Evolutionary conservation across 768 basidiomycete species (phyloP).

Genomic region (Russula emetica): DNA sequence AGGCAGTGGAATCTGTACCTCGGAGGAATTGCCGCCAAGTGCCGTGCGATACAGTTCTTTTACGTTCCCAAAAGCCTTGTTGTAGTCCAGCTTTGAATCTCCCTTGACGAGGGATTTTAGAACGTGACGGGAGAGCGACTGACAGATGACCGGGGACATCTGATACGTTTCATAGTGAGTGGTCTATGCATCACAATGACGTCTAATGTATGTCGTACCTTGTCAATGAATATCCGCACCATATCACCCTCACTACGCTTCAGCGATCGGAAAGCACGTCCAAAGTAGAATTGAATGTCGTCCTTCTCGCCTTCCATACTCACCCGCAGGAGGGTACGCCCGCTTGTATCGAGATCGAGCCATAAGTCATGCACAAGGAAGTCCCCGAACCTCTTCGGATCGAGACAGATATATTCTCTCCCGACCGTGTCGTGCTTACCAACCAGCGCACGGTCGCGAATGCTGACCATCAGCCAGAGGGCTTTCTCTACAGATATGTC

Average conservation of each 20-base stretch:
- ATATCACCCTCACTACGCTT: constrained; percentile 94
- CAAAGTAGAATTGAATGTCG: constrained; percentile 96
- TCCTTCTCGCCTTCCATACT: constrained; percentile 99
- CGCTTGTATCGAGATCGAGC: constrained; percentile 84
- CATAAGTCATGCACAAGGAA: constrained; percentile 87
- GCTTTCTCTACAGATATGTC: constrained; percentile 90
- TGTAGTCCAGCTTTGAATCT: constrained; percentile 69
- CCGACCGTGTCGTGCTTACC: constrained; percentile 94
- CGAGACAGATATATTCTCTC: constrained; percentile 86
- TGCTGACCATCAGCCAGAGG: constrained; percentile 96
- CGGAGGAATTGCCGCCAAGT: constrained; percentile 57
- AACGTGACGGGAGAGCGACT: constrained; percentile 72
- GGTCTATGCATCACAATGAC: neutral
- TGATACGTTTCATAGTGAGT: constrained; percentile 33
- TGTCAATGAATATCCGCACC: constrained; percentile 94
- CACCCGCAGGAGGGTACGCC: constrained; percentile 79
- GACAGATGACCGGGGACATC: constrained; percentile 93
- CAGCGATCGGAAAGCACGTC: constrained; percentile 87
- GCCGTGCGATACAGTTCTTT: constrained; percentile 80
- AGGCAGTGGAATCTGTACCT: constrained; percentile 76
- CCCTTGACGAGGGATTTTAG: constrained; percentile 75
- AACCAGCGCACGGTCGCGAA: constrained; percentile 83
- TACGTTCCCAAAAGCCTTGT: constrained; percentile 81
- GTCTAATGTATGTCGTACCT: constrained; percentile 47
- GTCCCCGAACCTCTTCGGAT: constrained; percentile 84